Conservation (phyloP, 169 alveolate species). For the Eimeria falciformis region DNA sequence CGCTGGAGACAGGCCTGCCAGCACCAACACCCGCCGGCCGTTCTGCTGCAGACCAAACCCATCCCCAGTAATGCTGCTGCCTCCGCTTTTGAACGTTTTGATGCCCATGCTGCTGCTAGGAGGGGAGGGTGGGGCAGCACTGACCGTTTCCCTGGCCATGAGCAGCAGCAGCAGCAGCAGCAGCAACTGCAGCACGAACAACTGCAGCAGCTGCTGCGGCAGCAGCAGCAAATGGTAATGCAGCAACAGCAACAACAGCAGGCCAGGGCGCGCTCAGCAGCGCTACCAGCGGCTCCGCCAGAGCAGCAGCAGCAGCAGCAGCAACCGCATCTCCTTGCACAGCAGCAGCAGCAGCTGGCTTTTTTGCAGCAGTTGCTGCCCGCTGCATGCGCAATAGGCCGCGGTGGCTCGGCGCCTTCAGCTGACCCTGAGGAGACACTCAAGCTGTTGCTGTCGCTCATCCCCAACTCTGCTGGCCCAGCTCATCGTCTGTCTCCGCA, state of each 20-base stretch:
- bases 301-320: slow-evolving; percentile 65
- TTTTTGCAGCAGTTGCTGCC: slow-evolving; percentile 64
- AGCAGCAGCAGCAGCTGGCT: slow-evolving; percentile 49
- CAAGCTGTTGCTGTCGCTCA: slow-evolving; percentile 56
- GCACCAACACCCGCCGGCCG: slow-evolving; percentile 34
- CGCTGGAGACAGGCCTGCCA: not conserved
- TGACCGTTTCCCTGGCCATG: slow-evolving; percentile 43
- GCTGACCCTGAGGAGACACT: slow-evolving; percentile 24
- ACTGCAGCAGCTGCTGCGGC: slow-evolving; percentile 49
- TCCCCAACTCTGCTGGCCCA: slow-evolving; percentile 22
- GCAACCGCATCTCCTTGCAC: slow-evolving; percentile 26
- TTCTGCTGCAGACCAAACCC: slow-evolving; percentile 28
- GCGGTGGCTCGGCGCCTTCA: slow-evolving; percentile 35
- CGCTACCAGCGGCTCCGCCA: slow-evolving; percentile 12
- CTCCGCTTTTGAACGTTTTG: slow-evolving; percentile 37
- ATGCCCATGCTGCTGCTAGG: slow-evolving; percentile 7
- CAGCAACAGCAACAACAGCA: slow-evolving; percentile 43
- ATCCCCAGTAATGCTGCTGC: slow-evolving; percentile 31
- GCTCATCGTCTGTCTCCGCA: slow-evolving; percentile 43
- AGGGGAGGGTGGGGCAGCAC: slow-evolving; percentile 41
- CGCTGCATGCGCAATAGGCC: not conserved
- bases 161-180: slow-evolving; percentile 64
- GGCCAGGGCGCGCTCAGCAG: slow-evolving; percentile 58
- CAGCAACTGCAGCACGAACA: slow-evolving; percentile 64
- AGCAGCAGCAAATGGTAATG: slow-evolving; percentile 29